Percentiles rank a stretch among this genome's conserved stretches.
These are phyloP conservation scores for Gaeumannomyces tritici DNA, from an alignment of 2,329 filamentous ascomycete species.

Conservation along the genomic window DNA sequence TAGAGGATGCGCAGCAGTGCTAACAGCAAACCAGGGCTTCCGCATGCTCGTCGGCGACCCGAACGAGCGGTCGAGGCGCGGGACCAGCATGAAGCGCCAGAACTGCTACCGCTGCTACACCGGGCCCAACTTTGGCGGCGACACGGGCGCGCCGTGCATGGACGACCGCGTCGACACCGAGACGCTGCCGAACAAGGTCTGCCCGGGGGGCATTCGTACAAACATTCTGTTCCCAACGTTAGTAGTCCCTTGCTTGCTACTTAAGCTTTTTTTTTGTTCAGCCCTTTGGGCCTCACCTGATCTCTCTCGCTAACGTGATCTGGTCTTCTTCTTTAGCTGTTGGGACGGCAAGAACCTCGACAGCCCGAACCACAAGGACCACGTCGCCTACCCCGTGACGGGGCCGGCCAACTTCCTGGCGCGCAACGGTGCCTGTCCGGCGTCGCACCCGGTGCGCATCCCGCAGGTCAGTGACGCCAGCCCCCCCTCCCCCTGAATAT, in stretches of 20 bases:
- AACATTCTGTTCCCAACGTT: slow-evolving; percentile 39
- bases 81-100: slow-evolving; percentile 20
- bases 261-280: too few relatives aligned
- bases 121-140: slow-evolving; percentile 33
- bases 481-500: too few relatives aligned
- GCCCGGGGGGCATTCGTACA: slow-evolving; percentile 32
- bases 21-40: slow-evolving; percentile 28
- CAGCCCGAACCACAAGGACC: slow-evolving; percentile 33
- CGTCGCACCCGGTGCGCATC: slow-evolving; percentile 28
- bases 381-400: slow-evolving; percentile 28
- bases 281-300: too few relatives aligned
- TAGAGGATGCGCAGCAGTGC: slow-evolving; percentile 21
- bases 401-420: slow-evolving; percentile 30
- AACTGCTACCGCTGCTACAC: slow-evolving; percentile 36
- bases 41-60: slow-evolving; percentile 37
- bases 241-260: slow-evolving; percentile 30
- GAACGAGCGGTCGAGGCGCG: slow-evolving; percentile 20
- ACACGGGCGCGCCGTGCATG: slow-evolving; percentile 27
- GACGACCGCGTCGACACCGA: slow-evolving; percentile 33
- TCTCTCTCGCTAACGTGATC: slow-evolving; percentile 33
- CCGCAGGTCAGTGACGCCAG: too few relatives aligned
- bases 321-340: slow-evolving; percentile 25
- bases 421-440: slow-evolving; percentile 26
- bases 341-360: slow-evolving; percentile 40
- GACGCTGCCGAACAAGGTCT: slow-evolving; percentile 25